Conservation (phyloP, 305 asterid species). For the Fraxinus latifolia region DNA sequence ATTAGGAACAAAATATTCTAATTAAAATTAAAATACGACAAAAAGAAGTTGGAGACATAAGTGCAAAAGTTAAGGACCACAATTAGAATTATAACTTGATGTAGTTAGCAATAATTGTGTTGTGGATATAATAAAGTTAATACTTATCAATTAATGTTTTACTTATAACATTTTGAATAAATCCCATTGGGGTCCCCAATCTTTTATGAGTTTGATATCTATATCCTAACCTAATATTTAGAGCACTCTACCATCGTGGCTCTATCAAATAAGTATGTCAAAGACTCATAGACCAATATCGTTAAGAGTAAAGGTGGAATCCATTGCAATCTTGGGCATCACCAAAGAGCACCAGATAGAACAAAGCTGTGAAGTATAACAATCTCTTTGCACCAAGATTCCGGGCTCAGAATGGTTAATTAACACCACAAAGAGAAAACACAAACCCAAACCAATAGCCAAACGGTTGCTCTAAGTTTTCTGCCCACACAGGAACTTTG, state of each 20-base stretch:
- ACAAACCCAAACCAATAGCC: no score
- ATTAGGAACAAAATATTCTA: not conserved
- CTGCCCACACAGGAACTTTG: no score
- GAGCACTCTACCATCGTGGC: not conserved
- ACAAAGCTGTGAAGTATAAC: not conserved
- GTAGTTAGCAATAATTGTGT: not conserved
- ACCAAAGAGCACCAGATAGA: not conserved
- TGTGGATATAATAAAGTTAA: not conserved
- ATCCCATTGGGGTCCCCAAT: not conserved
- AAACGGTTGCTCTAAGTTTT: no score
- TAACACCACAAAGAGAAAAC: no score
- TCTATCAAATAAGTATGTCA: not conserved
- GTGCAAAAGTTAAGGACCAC: not conserved
- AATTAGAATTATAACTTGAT: not conserved
- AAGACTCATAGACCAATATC: not conserved
- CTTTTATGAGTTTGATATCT: not conserved
- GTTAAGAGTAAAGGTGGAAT: not conserved
- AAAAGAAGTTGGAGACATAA: not conserved
- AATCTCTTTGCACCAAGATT: no score
- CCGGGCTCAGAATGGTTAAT: no score
- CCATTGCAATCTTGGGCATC: not conserved
- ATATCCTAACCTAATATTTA: not conserved
- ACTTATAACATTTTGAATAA: not conserved
- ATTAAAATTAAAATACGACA: not conserved
- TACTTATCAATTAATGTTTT: not conserved